phyloP scores from a whole-genome alignment of 2,329 filamentous ascomycete genomes.

The Metarhizium sp. region DNA sequence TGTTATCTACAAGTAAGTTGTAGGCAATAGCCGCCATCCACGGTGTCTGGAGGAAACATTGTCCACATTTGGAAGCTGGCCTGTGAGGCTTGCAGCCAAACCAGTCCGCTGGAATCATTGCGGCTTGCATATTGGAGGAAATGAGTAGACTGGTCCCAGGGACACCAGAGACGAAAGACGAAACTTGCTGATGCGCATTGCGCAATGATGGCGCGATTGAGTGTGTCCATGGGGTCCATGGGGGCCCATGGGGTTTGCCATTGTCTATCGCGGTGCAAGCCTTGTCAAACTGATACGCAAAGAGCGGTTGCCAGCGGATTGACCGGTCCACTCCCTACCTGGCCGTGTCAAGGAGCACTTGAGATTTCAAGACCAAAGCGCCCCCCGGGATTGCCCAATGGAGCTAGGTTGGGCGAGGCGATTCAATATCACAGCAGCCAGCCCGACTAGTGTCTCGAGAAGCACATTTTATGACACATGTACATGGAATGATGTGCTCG shows the following conservation, averaged over 20 bases:
- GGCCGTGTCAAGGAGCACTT: no score
- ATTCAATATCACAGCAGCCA: background rate
- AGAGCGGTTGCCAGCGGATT: no score
- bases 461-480: no score
- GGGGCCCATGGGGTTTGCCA: no score
- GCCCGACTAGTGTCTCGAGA: background rate
- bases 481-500: no score
- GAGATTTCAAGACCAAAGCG: no score
- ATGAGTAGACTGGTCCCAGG: no score
- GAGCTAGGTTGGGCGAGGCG: background rate
- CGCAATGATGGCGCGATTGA: background rate
- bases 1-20: background rate
- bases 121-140: background rate
- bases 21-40: background rate
- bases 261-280: background rate
- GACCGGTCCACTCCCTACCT: no score
- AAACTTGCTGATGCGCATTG: background rate
- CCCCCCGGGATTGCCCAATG: background rate
- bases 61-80: conserved; percentile 5
- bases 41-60: background rate
- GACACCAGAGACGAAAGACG: no score
- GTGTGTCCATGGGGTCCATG: background rate
- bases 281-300: background rate
- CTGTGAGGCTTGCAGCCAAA: background rate
- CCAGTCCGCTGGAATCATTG: conserved; percentile 1